A percentile compares a stretch with the other conserved stretches of the same genome.
phyloP scores from a whole-genome alignment of 1,284 basidiomycete species.

The Pyrrhoderma noxium region DNA sequence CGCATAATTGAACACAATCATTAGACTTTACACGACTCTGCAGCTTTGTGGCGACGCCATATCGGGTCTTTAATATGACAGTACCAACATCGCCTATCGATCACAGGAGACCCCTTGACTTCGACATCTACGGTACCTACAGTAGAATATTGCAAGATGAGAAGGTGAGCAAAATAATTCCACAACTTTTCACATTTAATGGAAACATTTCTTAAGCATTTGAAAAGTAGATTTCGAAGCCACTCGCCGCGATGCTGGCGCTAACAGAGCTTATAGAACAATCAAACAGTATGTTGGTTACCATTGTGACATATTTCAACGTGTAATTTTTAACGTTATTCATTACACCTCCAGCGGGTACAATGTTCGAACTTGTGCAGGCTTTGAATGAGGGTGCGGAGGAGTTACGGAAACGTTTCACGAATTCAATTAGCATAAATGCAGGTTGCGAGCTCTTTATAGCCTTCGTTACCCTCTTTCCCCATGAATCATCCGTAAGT shows the following conservation, averaged over 20 bases:
- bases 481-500: slow-evolving; percentile 74
- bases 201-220: slow-evolving; percentile 11
- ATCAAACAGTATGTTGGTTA: slow-evolving; percentile 51
- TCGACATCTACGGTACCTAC: slow-evolving; percentile 54
- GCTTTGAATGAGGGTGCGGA: slow-evolving; percentile 73
- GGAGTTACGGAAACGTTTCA: slow-evolving; percentile 52
- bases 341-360: slow-evolving; percentile 74
- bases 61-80: not conserved
- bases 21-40: too few relatives aligned
- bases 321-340: not conserved
- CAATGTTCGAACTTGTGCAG: slow-evolving; percentile 86
- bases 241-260: slow-evolving; percentile 80
- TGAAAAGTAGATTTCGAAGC: slow-evolving; percentile 64
- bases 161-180: slow-evolving; percentile 36
- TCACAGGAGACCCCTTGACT: slow-evolving; percentile 21
- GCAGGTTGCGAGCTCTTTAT: slow-evolving; percentile 90
- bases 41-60: too few relatives aligned
- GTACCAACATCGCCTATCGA: slow-evolving; percentile 4
- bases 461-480: slow-evolving; percentile 78
- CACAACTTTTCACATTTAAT: not conserved
- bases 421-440: slow-evolving; percentile 80
- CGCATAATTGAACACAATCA: not conserved
- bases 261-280: slow-evolving; percentile 70
- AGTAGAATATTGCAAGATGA: slow-evolving; percentile 48
- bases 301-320: slow-evolving; percentile 12